Percentiles rank a stretch among this genome's conserved stretches.
These are phyloP conservation scores for Rhazya stricta DNA, from an alignment of 257 asterid genomes.

Conservation along the genomic window DNA sequence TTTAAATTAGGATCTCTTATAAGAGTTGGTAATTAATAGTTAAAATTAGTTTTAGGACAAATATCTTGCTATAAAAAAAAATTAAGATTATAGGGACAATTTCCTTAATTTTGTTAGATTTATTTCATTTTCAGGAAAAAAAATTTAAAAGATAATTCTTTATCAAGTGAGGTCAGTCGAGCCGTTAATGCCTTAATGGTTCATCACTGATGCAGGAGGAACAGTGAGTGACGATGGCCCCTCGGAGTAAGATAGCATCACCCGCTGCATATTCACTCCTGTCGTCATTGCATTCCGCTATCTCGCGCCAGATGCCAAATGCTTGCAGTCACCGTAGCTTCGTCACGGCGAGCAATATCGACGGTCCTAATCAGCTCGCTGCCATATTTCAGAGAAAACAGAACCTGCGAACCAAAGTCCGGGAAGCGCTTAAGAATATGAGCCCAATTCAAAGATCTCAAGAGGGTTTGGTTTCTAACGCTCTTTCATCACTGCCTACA, in stretches of 20 bases:
- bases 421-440: constrained; percentile 3
- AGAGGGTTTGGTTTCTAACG: not conserved
- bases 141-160: too few relatives aligned
- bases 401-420: constrained; percentile 9
- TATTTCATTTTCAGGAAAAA: not conserved
- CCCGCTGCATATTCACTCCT: not conserved
- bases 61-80: too few relatives aligned
- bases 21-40: too few relatives aligned
- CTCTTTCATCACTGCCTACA: not conserved
- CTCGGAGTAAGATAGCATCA: constrained; percentile 4
- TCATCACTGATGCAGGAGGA: not conserved
- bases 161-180: not conserved
- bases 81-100: too few relatives aligned
- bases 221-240: not conserved
- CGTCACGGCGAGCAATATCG: not conserved
- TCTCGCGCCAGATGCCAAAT: constrained; percentile 4
- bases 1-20: too few relatives aligned
- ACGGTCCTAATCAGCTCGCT: constrained; percentile 5
- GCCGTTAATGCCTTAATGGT: too few relatives aligned
- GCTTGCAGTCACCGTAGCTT: constrained; percentile 4
- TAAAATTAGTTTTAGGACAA: too few relatives aligned
- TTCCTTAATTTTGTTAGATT: too few relatives aligned
- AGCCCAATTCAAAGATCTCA: constrained; percentile 5
- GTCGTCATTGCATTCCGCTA: not conserved
- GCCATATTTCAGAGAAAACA: constrained; percentile 4